Evolutionary conservation across 106 monocot species (phyloP), one percentile per base, ranked within the genome.

Genomic region (Dendrobium huoshanense): DNA sequence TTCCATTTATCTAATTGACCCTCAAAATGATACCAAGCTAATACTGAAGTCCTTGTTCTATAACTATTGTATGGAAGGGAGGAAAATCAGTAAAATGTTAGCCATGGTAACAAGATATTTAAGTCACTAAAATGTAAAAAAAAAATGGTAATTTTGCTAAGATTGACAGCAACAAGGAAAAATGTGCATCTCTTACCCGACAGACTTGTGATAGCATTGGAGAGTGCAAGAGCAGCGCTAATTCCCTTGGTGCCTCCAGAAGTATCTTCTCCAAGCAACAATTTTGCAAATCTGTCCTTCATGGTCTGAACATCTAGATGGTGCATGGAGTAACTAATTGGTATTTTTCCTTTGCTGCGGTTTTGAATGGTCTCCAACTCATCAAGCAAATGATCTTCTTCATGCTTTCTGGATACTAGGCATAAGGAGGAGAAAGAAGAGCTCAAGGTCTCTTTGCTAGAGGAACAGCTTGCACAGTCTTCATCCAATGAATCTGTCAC

Each of bases 251-350:
- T 56, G 5, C 98, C 95, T 40, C 98, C 98, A 10, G 95, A 91
- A 9, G 77, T 74, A 88, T 99, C 98, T 41, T 95, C 95, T 22
- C 98, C 98, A 31, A 99, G 88, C 79, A 99, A 79, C 73, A 99
- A 75, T 79, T 82, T 93, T 20, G 92, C 89, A 82, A 99, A 99
- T 58, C 81, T 88, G 81, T 93, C 95, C 86, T 93, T 99, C 98
- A 99, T 95, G 18, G 70, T 56, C 51, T 95, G 93, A 47, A 95
- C 83, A 80, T 99, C 98, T n/a, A 87, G 79, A 41, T 73, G 58
- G 45, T 48, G 56, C 91, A 95, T 91, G 15, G 84, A 84, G 81
- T 87, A 92, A 55, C 77, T 49, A 43, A 85, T 70, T 41, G 88
- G 90, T 29, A 75, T 42, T 81, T 94, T 92, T 55, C 86, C 92